Percentiles rank a stretch among this genome's conserved stretches.
Conservation (phyloP, 2,329 filamentous ascomycete species). For the Akanthomyces lecanii region DNA sequence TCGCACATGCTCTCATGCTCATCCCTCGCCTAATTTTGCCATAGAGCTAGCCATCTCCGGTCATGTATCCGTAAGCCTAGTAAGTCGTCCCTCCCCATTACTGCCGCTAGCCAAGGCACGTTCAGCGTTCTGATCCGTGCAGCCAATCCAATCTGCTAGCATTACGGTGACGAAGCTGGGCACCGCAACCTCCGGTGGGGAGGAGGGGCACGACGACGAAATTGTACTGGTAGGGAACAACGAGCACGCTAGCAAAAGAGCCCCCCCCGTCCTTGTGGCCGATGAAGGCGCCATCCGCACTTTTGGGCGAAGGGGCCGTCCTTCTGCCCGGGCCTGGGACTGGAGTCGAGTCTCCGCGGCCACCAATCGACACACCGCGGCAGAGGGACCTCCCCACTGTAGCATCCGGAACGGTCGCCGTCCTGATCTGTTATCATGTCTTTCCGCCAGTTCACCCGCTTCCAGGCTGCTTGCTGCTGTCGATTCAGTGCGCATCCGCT, state of each 20-base stretch:
- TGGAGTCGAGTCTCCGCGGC: not conserved
- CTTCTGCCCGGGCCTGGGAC: not conserved
- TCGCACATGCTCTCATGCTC: not conserved
- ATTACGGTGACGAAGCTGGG: slow-evolving; percentile 8
- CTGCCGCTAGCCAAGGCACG: slow-evolving; percentile 11
- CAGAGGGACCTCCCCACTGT: slow-evolving; percentile 18
- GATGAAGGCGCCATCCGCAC: not conserved
- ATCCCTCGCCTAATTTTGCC: not conserved
- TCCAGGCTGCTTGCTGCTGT: not conserved
- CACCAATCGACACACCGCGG: slow-evolving; percentile 23
- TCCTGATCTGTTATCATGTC: slow-evolving; percentile 19
- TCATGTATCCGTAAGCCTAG: not conserved
- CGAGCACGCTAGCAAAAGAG: slow-evolving; percentile 2
- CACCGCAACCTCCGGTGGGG: slow-evolving; percentile 5
- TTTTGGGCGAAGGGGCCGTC: not conserved
- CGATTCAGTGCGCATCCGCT: not conserved
- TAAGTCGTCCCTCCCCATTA: not conserved
- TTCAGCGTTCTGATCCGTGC: slow-evolving; percentile 16
- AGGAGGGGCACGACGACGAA: not conserved
- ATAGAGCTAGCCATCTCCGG: slow-evolving; percentile 1
- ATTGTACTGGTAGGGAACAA: not conserved
- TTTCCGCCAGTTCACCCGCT: not conserved
- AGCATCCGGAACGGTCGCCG: slow-evolving; percentile 29
- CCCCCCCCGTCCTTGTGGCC: not conserved
- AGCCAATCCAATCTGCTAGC: slow-evolving; percentile 7